Conservation (phyloP, 176 grass and related monocot species). For the Microstegium vimineum region DNA sequence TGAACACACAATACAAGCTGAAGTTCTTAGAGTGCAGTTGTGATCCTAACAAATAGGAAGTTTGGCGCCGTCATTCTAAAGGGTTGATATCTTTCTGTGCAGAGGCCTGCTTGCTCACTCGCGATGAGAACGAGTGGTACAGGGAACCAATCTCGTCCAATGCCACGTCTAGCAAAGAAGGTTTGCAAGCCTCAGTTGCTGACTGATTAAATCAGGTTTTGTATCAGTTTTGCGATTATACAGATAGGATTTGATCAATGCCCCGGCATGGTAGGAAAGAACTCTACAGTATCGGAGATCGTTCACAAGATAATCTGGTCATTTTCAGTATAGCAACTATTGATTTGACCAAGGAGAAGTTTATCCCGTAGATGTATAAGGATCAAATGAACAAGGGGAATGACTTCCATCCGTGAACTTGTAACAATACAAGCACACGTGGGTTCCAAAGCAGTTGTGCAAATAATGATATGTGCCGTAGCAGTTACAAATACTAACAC, state of each 20-base stretch:
- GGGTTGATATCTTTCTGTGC: constrained; percentile 18
- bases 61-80: not conserved
- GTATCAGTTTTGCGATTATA: constrained; percentile 28
- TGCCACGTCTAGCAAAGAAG: constrained; percentile 47
- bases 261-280: not conserved
- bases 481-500: no score
- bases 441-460: no score
- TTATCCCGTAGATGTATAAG: not conserved
- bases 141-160: constrained; percentile 63
- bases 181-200: constrained; percentile 31
- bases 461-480: no score
- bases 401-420: no score
- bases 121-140: constrained; percentile 85
- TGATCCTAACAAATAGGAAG: not conserved
- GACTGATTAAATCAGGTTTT: constrained; percentile 29
- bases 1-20: not conserved
- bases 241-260: constrained; percentile 1
- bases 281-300: not conserved
- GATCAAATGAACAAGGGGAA: not conserved
- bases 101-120: constrained; percentile 82
- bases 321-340: not conserved
- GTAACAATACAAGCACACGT: no score
- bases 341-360: not conserved
- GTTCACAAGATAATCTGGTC: not conserved
- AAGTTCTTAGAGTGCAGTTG: not conserved